A percentile compares a stretch with the other conserved stretches of the same genome.
Conservation (phyloP, 441 rosid genomes). For the Manihot esculenta region DNA sequence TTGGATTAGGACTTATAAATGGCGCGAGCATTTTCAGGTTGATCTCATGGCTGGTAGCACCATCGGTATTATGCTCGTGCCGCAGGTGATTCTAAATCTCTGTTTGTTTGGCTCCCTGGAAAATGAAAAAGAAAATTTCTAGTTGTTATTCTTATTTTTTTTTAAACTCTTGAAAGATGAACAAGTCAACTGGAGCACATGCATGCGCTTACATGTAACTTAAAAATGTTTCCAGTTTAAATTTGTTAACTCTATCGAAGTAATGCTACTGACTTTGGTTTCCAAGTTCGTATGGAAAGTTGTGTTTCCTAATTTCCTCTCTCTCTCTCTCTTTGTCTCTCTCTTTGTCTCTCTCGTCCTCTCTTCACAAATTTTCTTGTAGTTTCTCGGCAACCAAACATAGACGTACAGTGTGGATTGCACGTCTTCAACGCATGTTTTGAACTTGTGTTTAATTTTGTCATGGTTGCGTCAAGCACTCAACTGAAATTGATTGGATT, state of each 20-base stretch:
- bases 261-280: too few relatives aligned
- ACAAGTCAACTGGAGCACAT: neutral
- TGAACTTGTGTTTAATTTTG: constrained; percentile 7
- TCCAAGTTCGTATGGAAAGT: too few relatives aligned
- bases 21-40: constrained; percentile 68
- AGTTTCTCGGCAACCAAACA: constrained; percentile 24
- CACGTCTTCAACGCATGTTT: constrained; percentile 4
- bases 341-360: too few relatives aligned
- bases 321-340: too few relatives aligned
- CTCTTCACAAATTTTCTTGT: neutral
- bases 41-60: constrained; percentile 91
- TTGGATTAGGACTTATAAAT: constrained; percentile 75
- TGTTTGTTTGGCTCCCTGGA: constrained; percentile 20
- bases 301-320: too few relatives aligned
- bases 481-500: constrained; percentile 7
- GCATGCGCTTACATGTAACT: neutral
- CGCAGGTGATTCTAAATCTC: constrained; percentile 59
- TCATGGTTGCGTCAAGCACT: constrained; percentile 13
- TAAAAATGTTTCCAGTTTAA: neutral
- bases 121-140: constrained; percentile 7
- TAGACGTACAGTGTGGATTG: neutral
- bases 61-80: constrained; percentile 94
- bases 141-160: neutral
- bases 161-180: neutral
- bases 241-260: neutral